These are phyloP conservation scores for Solanum appendiculatum DNA, from an alignment of 257 asterid species.

Conservation along the genomic window DNA sequence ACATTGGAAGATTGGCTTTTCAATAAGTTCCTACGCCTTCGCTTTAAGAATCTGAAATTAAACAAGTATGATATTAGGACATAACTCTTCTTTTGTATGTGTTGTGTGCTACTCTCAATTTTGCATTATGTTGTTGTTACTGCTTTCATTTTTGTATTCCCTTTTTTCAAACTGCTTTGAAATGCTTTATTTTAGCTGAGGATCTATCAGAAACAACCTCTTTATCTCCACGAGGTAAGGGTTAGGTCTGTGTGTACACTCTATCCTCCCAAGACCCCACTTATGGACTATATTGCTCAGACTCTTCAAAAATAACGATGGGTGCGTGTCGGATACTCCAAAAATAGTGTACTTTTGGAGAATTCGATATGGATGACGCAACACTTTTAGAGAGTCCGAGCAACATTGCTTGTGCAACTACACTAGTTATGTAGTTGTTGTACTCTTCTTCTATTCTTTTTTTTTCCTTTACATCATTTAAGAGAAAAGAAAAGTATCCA, in stretches of 20 bases:
- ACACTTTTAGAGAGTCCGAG: not conserved
- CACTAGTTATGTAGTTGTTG: not conserved
- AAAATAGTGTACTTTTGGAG: not conserved
- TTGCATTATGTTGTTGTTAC: not conserved
- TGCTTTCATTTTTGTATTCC: no score
- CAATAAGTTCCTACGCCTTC: conserved; percentile 14
- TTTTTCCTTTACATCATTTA: not conserved
- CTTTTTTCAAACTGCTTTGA: not conserved
- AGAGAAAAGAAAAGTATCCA: not conserved
- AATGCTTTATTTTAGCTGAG: not conserved
- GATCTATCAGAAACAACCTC: not conserved
- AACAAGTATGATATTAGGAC: not conserved
- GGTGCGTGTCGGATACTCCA: not conserved
- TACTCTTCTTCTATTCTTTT: not conserved
- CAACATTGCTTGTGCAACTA: not conserved
- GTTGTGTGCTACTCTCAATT: not conserved
- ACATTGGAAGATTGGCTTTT: conserved; percentile 1
- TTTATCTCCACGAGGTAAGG: not conserved
- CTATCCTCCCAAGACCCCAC: not conserved
- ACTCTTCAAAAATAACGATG: no score
- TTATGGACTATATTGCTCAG: not conserved
- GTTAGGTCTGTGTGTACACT: not conserved
- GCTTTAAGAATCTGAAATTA: conserved; percentile 40
- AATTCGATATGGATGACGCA: not conserved
- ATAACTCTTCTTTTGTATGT: not conserved